Evolutionary conservation across 202 grass and related monocot genomes (phyloP), one percentile per base, ranked within the genome.

Genomic region (Alloteropsis angusta): DNA sequence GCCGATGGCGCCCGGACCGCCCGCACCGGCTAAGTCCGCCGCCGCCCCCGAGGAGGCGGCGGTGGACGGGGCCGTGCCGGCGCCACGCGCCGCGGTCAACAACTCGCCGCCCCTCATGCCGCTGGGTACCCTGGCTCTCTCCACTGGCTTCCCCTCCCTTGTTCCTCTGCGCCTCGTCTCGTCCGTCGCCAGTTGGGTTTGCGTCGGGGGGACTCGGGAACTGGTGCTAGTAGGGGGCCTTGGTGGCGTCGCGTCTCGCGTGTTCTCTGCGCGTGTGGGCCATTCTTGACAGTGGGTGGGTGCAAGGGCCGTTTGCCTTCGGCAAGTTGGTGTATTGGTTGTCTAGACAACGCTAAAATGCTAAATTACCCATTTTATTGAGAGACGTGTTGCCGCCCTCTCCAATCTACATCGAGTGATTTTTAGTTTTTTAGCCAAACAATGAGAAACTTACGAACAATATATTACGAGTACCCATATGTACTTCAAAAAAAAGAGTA

Each of bases 81-180:
- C 78, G 68, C 80, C 88, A 9, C 53, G 47, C 71, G 84, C 34
- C 39, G 65, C 75, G 84, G 87, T 82, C 75, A 83, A 58, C 59
- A 85, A 72, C 89, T 91, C 86, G 72, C 62, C 45, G 66, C 74
- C 72, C 85, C 82, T 75, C 71, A 85, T 88, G 72, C 49, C 85
- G 52, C 67, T 11, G 37, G 72, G 16, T 37, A 5, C 48, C 37
- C 56, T 12, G 53, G 13, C 54, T 81, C 74, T 34, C 79, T 43
- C 5, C 48, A 49, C 16, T 60, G 75, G 75, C 34, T 74, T 42
- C 37, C 37, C 68, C 71, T 41, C 30, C 64, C 35, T 39, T 30
- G 18, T 25, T 25, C 46, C 37, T 25, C 37, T 54, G 50, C 16
- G 58, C 50, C 25, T 19, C 41, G 76, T 30, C 72, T 34, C 73